Evolutionary conservation across 148 eudicot species (phyloP).

Genomic region (Tetragonia tetragonoides): DNA sequence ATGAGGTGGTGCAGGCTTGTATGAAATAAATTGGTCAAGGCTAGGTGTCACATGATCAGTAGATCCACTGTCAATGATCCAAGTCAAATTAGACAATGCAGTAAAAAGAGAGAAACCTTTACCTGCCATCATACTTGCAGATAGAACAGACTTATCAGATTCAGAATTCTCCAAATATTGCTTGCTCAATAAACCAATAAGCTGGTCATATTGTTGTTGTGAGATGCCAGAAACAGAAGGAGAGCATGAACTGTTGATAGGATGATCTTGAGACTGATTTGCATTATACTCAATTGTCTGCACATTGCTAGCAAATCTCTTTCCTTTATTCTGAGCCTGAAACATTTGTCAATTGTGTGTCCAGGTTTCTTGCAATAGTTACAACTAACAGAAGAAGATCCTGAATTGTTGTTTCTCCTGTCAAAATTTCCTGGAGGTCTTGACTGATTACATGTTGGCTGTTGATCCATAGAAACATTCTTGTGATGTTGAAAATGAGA

Average conservation of each 20-base stretch:
- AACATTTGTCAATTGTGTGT: not conserved
- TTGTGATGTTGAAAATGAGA: too few relatives aligned
- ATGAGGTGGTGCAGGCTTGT: not conserved
- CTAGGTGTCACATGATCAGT: not conserved
- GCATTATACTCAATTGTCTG: not conserved
- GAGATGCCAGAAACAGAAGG: not conserved
- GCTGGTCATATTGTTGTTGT: not conserved
- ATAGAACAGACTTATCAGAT: not conserved
- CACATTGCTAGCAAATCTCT: not conserved
- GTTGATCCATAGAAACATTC: too few relatives aligned
- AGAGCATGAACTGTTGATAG: not conserved
- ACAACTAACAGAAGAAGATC: not conserved
- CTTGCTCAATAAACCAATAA: not conserved
- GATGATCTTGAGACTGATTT: not conserved
- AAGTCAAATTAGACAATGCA: not conserved
- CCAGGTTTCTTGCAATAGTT: not conserved
- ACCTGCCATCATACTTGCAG: not conserved
- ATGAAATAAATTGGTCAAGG: not conserved
- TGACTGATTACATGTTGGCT: too few relatives aligned
- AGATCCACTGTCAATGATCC: not conserved
- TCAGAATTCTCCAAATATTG: not conserved
- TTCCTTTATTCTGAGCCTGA: not conserved
- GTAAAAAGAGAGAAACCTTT: not conserved
- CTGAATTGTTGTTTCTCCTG: not conserved
- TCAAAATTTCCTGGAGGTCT: not conserved